Conservation (phyloP, 148 eudicot genomes). For the Simmondsia chinensis region DNA sequence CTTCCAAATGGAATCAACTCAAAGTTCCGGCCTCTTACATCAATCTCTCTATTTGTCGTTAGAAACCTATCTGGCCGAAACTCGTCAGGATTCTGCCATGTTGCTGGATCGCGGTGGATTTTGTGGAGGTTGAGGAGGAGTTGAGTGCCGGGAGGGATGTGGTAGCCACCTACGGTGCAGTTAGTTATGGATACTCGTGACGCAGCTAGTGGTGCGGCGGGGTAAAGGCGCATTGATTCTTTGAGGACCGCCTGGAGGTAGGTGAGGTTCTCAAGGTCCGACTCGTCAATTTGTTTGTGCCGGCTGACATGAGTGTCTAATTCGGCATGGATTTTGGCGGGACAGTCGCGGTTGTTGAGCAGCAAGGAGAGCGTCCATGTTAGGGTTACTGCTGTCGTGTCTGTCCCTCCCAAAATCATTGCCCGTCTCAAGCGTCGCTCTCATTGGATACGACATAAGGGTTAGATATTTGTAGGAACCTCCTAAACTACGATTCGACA, state of each 20-base stretch:
- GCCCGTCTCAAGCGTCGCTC: no score
- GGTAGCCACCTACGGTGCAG: slow-evolving; percentile 4
- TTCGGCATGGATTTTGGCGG: not conserved
- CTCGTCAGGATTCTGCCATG: slow-evolving; percentile 2
- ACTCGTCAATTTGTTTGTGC: slow-evolving; percentile 2
- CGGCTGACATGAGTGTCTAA: slow-evolving; percentile 3
- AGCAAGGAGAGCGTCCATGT: not conserved
- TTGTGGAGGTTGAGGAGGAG: no score
- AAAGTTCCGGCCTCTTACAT: no score
- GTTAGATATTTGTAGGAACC: no score
- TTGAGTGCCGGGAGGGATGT: not conserved
- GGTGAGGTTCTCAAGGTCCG: slow-evolving; percentile 1
- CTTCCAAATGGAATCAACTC: no score
- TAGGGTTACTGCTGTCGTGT: slow-evolving; percentile 1
- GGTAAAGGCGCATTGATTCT: slow-evolving; percentile 8
- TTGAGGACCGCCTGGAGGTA: slow-evolving; percentile 7
- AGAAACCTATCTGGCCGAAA: slow-evolving; percentile 10
- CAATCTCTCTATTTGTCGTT: no score
- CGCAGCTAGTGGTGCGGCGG: not conserved
- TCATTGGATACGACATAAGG: no score
- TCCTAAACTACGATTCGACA: no score
- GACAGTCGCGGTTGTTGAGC: not conserved
- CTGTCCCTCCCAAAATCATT: not conserved
- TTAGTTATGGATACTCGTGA: slow-evolving; percentile 2
- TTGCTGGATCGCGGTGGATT: slow-evolving; percentile 5